Evolutionary conservation across 345 rosid species (phyloP).

Genomic region (Gossypium turneri): DNA sequence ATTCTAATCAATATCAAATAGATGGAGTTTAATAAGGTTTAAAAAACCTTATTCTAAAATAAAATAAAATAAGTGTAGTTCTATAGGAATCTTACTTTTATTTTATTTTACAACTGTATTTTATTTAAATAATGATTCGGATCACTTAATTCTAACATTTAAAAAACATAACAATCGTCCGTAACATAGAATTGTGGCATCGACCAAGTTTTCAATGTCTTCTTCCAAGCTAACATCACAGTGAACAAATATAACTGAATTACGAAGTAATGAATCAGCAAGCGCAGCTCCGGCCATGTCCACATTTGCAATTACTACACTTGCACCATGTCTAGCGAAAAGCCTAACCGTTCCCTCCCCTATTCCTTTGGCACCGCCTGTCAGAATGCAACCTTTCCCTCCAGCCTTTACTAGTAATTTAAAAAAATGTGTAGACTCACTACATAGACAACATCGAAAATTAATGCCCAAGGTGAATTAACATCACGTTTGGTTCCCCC

Average conservation of each 20-base stretch:
- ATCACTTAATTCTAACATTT: too few relatives aligned
- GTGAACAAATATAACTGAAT: slow-evolving; percentile 42
- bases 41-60: too few relatives aligned
- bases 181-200: slow-evolving; percentile 41
- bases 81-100: too few relatives aligned
- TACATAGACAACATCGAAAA: too few relatives aligned
- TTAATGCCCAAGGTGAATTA: too few relatives aligned
- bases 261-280: slow-evolving; percentile 39
- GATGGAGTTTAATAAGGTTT: too few relatives aligned
- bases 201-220: slow-evolving; percentile 50
- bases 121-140: too few relatives aligned
- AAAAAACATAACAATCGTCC: slow-evolving; percentile 61
- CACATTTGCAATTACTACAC: slow-evolving; percentile 65
- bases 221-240: slow-evolving; percentile 69
- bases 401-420: slow-evolving; percentile 40
- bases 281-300: slow-evolving; percentile 41
- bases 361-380: slow-evolving; percentile 82
- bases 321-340: slow-evolving; percentile 71
- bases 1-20: too few relatives aligned
- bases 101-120: too few relatives aligned
- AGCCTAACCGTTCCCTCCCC: slow-evolving; percentile 63
- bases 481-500: too few relatives aligned
- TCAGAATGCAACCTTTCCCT: slow-evolving; percentile 74
- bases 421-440: too few relatives aligned
- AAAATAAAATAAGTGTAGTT: too few relatives aligned